Evolutionary conservation across 345 rosid species (phyloP).

Genomic region (Orychophragmus violaceus): DNA sequence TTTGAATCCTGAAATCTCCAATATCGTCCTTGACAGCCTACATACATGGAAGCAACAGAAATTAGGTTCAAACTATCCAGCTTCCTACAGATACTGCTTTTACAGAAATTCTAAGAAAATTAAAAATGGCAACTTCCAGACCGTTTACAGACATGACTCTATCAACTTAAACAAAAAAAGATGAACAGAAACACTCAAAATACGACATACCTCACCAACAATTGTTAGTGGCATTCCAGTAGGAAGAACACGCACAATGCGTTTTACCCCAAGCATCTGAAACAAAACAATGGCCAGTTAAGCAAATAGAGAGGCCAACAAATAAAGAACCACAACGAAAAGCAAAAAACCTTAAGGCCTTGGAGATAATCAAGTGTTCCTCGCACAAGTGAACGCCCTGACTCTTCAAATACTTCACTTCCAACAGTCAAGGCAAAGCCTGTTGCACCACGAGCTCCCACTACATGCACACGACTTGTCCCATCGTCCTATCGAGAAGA

Average conservation of each 20-base stretch:
- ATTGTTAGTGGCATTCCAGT: constrained; percentile 86
- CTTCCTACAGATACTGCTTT: neutral
- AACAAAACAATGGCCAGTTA: constrained; percentile 9
- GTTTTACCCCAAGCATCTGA: constrained; percentile 98
- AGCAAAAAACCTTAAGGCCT: constrained; percentile 72
- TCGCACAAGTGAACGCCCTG: constrained; percentile 90
- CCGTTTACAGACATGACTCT: neutral
- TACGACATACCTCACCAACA: constrained; percentile 79
- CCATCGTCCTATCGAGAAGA: constrained; percentile 94
- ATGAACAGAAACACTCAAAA: neutral
- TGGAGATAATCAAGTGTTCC: constrained; percentile 92
- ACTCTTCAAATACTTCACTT: constrained; percentile 94
- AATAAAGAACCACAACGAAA: neutral
- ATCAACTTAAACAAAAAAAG: neutral
- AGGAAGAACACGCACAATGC: constrained; percentile 85
- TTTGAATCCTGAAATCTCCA: constrained; percentile 74
- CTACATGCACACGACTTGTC: constrained; percentile 57
- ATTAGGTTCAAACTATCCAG: neutral
- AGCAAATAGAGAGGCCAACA: constrained; percentile 15
- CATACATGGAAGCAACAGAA: constrained; percentile 21
- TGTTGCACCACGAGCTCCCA: constrained; percentile 85
- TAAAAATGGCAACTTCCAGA: neutral
- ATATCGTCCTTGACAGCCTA: constrained; percentile 93
- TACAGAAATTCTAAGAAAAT: neutral
- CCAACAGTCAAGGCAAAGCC: constrained; percentile 79